These are phyloP conservation scores for Thermothelomyces thermophilus DNA, from an alignment of 2,329 filamentous ascomycete species.

Conservation along the genomic window DNA sequence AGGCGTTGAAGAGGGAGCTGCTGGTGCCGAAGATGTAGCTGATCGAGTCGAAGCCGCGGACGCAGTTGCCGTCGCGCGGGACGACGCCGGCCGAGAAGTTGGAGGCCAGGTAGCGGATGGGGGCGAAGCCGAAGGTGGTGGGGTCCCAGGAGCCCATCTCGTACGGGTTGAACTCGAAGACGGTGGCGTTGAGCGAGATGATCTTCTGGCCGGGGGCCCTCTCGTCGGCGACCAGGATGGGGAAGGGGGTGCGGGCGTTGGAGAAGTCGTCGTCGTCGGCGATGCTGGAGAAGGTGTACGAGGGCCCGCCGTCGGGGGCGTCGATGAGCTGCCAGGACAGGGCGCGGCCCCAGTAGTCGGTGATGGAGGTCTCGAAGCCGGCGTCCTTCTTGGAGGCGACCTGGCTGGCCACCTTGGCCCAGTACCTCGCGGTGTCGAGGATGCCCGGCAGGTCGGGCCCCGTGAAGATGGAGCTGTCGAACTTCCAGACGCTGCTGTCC, in stretches of 20 bases:
- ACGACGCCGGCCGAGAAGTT: constrained; percentile 50
- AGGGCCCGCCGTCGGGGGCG: constrained; percentile 63
- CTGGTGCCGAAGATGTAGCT: constrained; percentile 84
- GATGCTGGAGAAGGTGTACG: constrained; percentile 73
- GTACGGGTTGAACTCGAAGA: constrained; percentile 60
- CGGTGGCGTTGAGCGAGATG: constrained; percentile 49
- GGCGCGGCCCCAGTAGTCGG: constrained; percentile 84
- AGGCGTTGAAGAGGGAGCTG: constrained; percentile 75
- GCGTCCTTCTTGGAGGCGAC: constrained; percentile 56
- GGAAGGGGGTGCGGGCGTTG: constrained; percentile 39
- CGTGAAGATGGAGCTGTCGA: constrained; percentile 31
- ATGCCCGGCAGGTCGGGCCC: constrained; percentile 29
- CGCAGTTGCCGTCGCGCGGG: constrained; percentile 51
- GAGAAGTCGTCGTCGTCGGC: constrained; percentile 38
- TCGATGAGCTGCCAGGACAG: constrained; percentile 83
- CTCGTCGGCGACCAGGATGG: constrained; percentile 44
- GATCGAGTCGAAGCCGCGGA: constrained; percentile 74
- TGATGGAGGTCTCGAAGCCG: constrained; percentile 64
- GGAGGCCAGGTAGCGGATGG: constrained; percentile 54
- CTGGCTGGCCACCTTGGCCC: constrained; percentile 47
- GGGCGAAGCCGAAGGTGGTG: constrained; percentile 53
- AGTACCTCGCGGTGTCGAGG: constrained; percentile 45
- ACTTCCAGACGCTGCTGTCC: constrained; percentile 31
- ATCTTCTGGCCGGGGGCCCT: constrained; percentile 39
- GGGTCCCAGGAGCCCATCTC: constrained; percentile 61